phyloP scores from a whole-genome alignment of 371 early-diverging fungal genomes.

The Syncephalastrum sp. region DNA sequence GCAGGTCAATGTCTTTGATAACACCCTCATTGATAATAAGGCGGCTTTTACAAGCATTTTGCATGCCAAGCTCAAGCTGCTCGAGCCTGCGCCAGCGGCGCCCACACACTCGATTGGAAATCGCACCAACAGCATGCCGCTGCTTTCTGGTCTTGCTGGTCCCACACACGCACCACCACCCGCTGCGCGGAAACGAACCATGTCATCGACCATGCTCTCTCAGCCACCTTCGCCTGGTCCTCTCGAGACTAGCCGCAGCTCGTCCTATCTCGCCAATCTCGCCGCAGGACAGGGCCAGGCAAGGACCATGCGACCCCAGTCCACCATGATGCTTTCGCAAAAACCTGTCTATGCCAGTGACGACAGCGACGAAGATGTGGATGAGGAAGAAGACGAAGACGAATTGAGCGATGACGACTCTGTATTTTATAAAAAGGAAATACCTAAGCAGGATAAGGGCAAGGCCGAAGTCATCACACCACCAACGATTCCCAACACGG shows the following conservation, averaged over 20 bases:
- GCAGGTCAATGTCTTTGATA: conserved; percentile 22
- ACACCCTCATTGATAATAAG: conserved; percentile 26
- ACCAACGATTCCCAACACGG: not conserved
- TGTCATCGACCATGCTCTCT: conserved; percentile 1
- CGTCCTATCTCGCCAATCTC: no score
- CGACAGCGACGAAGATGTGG: conserved; percentile 32
- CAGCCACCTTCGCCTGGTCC: not conserved
- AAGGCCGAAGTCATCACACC: no score
- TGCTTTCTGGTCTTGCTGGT: conserved; percentile 1
- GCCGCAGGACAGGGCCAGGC: conserved; percentile 3
- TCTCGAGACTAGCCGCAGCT: no score
- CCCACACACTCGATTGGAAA: conserved; percentile 1
- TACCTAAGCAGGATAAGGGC: not conserved
- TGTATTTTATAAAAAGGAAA: conserved; percentile 11
- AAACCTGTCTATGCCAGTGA: conserved; percentile 34
- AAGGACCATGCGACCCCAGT: conserved; percentile 1
- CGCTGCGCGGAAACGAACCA: not conserved
- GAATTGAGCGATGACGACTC: conserved; percentile 30
- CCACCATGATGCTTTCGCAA: conserved; percentile 13
- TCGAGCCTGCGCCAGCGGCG: not conserved
- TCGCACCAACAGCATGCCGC: conserved; percentile 17
- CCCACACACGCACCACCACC: not conserved
- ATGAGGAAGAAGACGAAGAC: conserved; percentile 27
- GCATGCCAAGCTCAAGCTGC: conserved; percentile 16
- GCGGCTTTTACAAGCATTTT: conserved; percentile 25